Base-by-base conservation (phyloP, 1,284 basidiomycete species). In the Fomitopsis schrenkii region DNA sequence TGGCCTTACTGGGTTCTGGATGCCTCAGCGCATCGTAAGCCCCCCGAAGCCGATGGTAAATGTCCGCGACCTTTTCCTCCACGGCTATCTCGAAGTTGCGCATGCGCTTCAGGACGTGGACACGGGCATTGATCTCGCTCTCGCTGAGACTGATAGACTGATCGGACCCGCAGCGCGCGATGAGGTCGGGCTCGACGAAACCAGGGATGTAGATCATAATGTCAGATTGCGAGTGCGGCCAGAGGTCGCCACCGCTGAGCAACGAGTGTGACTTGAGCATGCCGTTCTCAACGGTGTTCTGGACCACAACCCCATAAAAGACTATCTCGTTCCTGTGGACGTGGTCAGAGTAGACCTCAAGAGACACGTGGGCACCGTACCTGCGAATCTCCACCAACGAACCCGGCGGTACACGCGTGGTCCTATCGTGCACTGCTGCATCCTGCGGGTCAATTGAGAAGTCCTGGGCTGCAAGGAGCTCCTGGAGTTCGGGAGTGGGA, bases 311-410 rank as follows among this genome's bases (percentile, higher is more conserved):
- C 3, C 60, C 66, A 35, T 59, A 46, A 0, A 55, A 38, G 9
- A 58, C 19, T 0, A 52, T 14, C 14, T 45, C 45, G 22, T 42
- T 55, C 54, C 67, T 68, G 40, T 2, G 33, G 35, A 61, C n/a
- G 35, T 40, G 4, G 50, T 28, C 28, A 44, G 46, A 62, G 3
- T 59, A 40, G 50, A 14, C 33, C 17, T 30, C 17, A 1, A 3
- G 15, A 4, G 41, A 19, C 46, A 44, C 4, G 3, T 14, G 28
- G 3, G 28, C 28, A 33, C 72, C 80, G 60, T 65, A 86, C 88
- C 81, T 81, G 63, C 87, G 78, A 38, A 86, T 68, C 65, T 90
- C 87, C 33, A 90, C 75, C 58, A 87, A 84, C 17, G 84, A 78
- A 0, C 87, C 88, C 2, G 78, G 78, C 46, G 58, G 56, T 15